phyloP scores from a whole-genome alignment of 495 filamentous ascomycete genomes.

The Patellaria atrata region DNA sequence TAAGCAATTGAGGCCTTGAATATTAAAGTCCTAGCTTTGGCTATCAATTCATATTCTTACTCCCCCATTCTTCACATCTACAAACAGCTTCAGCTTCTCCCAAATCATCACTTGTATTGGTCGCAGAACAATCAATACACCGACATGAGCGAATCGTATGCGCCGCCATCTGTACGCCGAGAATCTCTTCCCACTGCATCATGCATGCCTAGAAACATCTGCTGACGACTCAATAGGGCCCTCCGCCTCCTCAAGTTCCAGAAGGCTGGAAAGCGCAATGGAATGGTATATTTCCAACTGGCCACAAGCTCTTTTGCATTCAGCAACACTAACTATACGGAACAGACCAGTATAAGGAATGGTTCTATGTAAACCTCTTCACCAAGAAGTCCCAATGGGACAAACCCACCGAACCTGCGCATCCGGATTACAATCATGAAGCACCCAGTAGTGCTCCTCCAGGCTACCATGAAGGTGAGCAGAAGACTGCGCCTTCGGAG shows the following conservation, averaged over 20 bases:
- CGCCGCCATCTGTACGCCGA: constrained; percentile 17
- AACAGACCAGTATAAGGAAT: constrained; percentile 24
- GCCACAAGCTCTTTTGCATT: background rate
- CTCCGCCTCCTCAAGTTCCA: constrained; percentile 75
- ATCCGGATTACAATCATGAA: constrained; percentile 29
- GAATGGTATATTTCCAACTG: constrained; percentile 46
- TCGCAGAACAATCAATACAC: no score
- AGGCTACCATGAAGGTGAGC: constrained; percentile 38
- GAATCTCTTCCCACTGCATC: background rate
- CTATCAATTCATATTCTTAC: no score
- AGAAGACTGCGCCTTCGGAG: constrained; percentile 31
- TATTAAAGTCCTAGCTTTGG: no score
- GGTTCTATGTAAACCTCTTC: constrained; percentile 80
- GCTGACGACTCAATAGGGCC: constrained; percentile 33
- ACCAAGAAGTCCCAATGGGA: constrained; percentile 87
- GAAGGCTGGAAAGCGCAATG: constrained; percentile 78
- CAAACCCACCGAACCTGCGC: constrained; percentile 47
- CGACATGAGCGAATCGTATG: no score
- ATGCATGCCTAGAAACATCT: background rate
- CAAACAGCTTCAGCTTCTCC: no score
- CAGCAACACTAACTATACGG: background rate
- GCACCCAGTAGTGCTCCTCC: constrained; percentile 43
- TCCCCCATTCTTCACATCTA: no score
- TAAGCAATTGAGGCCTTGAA: no score
- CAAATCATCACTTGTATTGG: no score